phyloP scores from a whole-genome alignment of 1,284 basidiomycete species.

The Sporisorium iseilematis-ciliati region DNA sequence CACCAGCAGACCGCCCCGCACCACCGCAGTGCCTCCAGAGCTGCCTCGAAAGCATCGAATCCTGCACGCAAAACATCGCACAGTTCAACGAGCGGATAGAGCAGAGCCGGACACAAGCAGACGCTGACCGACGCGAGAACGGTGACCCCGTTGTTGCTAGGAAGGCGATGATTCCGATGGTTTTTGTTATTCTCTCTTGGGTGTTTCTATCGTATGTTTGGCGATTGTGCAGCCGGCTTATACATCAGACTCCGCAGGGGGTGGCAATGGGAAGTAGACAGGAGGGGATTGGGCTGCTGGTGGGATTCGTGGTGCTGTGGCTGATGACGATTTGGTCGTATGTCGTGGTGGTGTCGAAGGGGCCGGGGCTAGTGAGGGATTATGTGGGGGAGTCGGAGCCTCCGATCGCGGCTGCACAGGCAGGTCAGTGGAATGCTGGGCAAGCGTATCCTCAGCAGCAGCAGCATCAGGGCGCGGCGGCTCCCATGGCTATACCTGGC shows the following conservation, averaged over 20 bases:
- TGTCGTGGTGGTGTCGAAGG: slow-evolving; percentile 48
- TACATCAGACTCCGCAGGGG: slow-evolving; percentile 40
- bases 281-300: slow-evolving; percentile 57
- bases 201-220: slow-evolving; percentile 61
- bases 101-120: slow-evolving; percentile 21
- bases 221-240: slow-evolving; percentile 52
- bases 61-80: slow-evolving; percentile 38
- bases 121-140: slow-evolving; percentile 25
- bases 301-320: slow-evolving; percentile 59
- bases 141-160: slow-evolving; percentile 42
- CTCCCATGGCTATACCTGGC: slow-evolving; percentile 26
- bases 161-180: slow-evolving; percentile 55
- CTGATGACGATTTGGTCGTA: slow-evolving; percentile 64
- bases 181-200: slow-evolving; percentile 58
- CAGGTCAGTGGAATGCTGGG: slow-evolving; percentile 1
- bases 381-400: slow-evolving; percentile 42
- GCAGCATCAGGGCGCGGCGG: slow-evolving; percentile 7
- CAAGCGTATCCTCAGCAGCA: not conserved
- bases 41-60: slow-evolving; percentile 45
- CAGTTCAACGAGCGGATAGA: slow-evolving; percentile 55
- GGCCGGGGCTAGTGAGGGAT: slow-evolving; percentile 63
- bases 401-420: not conserved
- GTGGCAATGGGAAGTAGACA: slow-evolving; percentile 33
- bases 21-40: slow-evolving; percentile 50
- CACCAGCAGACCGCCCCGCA: slow-evolving; percentile 22